Base-by-base conservation (phyloP, 306 rosid species). In the Acacia crassicarpa region DNA sequence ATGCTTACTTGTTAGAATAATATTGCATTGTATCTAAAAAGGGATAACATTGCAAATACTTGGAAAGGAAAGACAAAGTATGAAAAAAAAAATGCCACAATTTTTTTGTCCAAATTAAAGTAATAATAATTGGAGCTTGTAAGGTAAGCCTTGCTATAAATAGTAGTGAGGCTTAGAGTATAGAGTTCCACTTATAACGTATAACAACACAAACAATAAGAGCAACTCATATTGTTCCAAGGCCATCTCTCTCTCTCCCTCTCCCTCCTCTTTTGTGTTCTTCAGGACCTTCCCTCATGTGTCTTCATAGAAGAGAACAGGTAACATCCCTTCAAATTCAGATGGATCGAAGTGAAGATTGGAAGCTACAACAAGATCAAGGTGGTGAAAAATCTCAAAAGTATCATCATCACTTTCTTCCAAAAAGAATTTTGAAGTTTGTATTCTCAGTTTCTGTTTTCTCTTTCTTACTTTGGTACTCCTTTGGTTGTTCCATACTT, bases 381-480 rank as follows among this genome's bases (percentile, higher is more conserved):
- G 53, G 43, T 6, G 41, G 10, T 30, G 69, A 13, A 63, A 63
- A 63, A 9, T 15, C 32, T 63, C 41, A 62, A 48, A 19, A 63
- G 61, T 73, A 81, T 56, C 54, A n/a, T 49, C 56, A n/a, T 49
- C 68, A 49, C 35, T 66, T 84, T n/a, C 75, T 90, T 58, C 65
- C 65, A 78, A 83, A 45, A 58, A 87, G 82, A 84, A 81, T 41
- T 76, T 8, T 75, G 71, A 86, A 78, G 81, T 44, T 83, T 69
- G 75, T 77, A 69, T 9, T 85, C 77, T 79, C 87, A 32, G 77
- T 87, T 51, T 90, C 88, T 74, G 41, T 81, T 23, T 82, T 91
- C 58, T 82, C 85, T 41, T 43, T 86, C 43, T 68, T 83, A 66
- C 11, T 84, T 62, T 86, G 87, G 84, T 86, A 83, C 81, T 84